Evolutionary conservation across 2,329 filamentous ascomycete genomes (phyloP), one percentile per base, ranked within the genome.

Genomic region (Thelonectria discophora): DNA sequence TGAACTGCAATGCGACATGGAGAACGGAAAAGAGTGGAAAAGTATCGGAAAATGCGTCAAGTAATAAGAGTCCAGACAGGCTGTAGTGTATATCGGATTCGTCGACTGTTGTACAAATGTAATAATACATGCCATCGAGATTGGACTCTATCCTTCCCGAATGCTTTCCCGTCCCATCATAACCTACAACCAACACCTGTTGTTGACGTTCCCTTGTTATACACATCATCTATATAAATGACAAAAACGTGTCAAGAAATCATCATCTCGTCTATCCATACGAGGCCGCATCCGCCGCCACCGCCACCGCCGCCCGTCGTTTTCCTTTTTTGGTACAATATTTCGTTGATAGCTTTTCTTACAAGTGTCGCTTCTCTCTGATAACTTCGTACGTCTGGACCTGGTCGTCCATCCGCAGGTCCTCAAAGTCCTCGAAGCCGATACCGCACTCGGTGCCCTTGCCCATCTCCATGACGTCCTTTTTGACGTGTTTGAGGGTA

Each of bases 391-490:
- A 97, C 34, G 88, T 89, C 80, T 98, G 95, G 64, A 99, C 85
- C 75, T 90, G 86, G 78, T 99, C 95, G 27, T 94, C 95, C 13
- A 88, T 82, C 72, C 89, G 76, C 74, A 98, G 90, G 20, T 88
- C 90, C 49, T 90, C 83, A 88, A 93, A 99, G 32, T 83, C 85
- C 3, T 90, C 88, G 72, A 99, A 94, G 54, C 87, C 88, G 68
- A 99, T 89, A 67, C 95, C 95, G 72, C 95, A 99, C 78, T 99
- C 95, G n/a, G 85, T 87, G 60, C 93, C 94, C 79, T 97, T 98
- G 71, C 88, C 88, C 88, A 97, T 95, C 73, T 97, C 92, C 47
- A 82, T 81, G 30, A 95, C 91, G 67, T 97, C 92, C 76, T 96
- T 96, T 84, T 98, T 97, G 76, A 91, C 88, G 72, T 96, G 91